These are phyloP conservation scores for Trichophaea hybrida DNA, from an alignment of 2,329 filamentous ascomycete species.

Conservation along the genomic window DNA sequence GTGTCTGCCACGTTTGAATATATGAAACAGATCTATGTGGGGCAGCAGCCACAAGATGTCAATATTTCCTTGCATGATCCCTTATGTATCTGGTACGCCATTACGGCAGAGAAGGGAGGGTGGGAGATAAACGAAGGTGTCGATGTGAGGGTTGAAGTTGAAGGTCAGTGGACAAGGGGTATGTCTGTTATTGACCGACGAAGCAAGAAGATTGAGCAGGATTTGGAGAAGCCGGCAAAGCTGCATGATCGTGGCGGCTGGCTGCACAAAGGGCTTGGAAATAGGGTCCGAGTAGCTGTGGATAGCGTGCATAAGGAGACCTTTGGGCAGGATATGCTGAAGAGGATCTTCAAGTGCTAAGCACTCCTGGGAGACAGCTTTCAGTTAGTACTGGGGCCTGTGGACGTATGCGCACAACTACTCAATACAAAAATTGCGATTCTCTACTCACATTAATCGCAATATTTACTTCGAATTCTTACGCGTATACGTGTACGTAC, in stretches of 20 bases:
- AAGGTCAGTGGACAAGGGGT: conserved; percentile 86
- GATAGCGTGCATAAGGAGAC: conserved; percentile 27
- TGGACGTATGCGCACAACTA: too few species aligned
- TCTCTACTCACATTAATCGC: too few species aligned
- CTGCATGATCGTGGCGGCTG: conserved; percentile 62
- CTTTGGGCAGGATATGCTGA: conserved; percentile 23
- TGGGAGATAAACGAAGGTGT: conserved; percentile 50
- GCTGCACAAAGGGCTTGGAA: conserved; percentile 60
- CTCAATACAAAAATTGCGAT: too few species aligned
- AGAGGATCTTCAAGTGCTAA: conserved; percentile 17
- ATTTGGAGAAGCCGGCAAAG: conserved; percentile 40
- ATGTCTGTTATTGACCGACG: conserved; percentile 77
- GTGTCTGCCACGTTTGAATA: conserved; percentile 56
- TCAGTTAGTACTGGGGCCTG: too few species aligned
- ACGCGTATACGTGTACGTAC: too few species aligned
- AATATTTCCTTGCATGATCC: conserved; percentile 62
- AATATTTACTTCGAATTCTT: too few species aligned
- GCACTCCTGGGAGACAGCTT: too few species aligned
- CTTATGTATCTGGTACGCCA: conserved; percentile 62
- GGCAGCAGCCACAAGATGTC: conserved; percentile 38
- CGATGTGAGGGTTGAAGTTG: conserved; percentile 79
- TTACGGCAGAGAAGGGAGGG: conserved; percentile 34
- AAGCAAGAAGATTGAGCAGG: conserved; percentile 32
- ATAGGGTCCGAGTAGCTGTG: conserved; percentile 63
- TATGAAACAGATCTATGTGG: conserved; percentile 47